A percentile compares a stretch with the other conserved stretches of the same genome.
These are phyloP conservation scores for Hanseniaspora occidentalis DNA, from an alignment of 805 yeast genomes.

Conservation along the genomic window DNA sequence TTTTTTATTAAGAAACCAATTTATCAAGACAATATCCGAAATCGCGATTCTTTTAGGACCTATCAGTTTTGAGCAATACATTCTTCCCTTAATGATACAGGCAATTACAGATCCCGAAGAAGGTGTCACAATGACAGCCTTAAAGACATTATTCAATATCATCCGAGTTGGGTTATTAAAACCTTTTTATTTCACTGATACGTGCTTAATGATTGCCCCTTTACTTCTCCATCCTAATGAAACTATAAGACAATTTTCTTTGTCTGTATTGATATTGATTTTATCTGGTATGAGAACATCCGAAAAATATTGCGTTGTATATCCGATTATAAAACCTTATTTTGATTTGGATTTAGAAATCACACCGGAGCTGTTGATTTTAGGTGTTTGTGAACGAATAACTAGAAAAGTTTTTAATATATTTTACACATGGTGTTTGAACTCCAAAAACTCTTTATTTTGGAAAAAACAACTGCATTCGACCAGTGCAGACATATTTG, in stretches of 20 bases:
- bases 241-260: conserved; percentile 63
- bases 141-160: conserved; percentile 45
- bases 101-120: conserved; percentile 78
- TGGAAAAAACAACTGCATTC: conserved; percentile 47
- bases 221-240: conserved; percentile 76
- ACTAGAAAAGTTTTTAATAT: conserved; percentile 52
- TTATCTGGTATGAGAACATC: conserved; percentile 56
- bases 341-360: conserved; percentile 69
- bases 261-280: conserved; percentile 48
- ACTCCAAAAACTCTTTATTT: conserved; percentile 56
- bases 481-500: conserved; percentile 31
- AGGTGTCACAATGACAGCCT: conserved; percentile 57
- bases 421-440: conserved; percentile 58
- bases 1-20: conserved; percentile 51
- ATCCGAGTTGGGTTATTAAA: conserved; percentile 44
- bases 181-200: conserved; percentile 40
- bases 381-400: conserved; percentile 57
- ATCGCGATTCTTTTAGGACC: conserved; percentile 75
- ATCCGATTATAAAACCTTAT: conserved; percentile 68
- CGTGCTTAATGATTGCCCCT: conserved; percentile 37
- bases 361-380: conserved; percentile 50
- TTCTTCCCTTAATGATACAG: conserved; percentile 74
- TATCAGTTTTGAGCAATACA: conserved; percentile 72
- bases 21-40: conserved; percentile 59
- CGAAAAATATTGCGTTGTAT: conserved; percentile 70